Conservation (phyloP, 805 yeast species). For the Metschnikowia lunata region DNA sequence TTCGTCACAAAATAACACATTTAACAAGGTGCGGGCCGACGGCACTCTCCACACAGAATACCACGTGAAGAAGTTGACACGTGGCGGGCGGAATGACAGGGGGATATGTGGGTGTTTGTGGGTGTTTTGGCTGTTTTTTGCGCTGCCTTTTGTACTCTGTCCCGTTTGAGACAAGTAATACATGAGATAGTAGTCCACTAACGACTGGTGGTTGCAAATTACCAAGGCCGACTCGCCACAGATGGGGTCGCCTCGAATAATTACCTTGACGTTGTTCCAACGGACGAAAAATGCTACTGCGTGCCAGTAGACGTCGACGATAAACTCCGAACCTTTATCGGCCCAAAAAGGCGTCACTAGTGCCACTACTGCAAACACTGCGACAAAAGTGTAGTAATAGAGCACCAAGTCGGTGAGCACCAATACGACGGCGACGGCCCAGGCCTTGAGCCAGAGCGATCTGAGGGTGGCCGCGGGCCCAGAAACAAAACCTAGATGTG, state of each 20-base stretch:
- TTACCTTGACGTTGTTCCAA: slow-evolving; percentile 27
- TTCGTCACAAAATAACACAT: slow-evolving; percentile 57
- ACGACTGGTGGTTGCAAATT: slow-evolving; percentile 62
- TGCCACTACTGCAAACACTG: slow-evolving; percentile 10
- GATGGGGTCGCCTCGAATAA: slow-evolving; percentile 41
- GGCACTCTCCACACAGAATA: slow-evolving; percentile 62
- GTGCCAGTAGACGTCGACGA: slow-evolving; percentile 15
- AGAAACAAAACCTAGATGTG: slow-evolving; percentile 29
- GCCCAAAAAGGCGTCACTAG: slow-evolving; percentile 8
- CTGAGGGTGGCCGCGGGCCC: slow-evolving; percentile 14
- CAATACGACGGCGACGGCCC: slow-evolving; percentile 18
- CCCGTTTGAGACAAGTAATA: slow-evolving; percentile 34
- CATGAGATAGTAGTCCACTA: slow-evolving; percentile 61
- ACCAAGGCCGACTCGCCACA: slow-evolving; percentile 33
- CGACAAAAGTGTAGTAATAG: slow-evolving; percentile 22
- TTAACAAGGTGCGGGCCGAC: slow-evolving; percentile 40
- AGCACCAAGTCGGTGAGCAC: slow-evolving; percentile 16
- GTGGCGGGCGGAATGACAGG: slow-evolving; percentile 28
- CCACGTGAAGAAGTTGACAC: slow-evolving; percentile 68
- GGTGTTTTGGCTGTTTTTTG: slow-evolving; percentile 19
- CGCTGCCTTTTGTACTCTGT: neutral
- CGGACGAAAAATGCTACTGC: slow-evolving; percentile 8
- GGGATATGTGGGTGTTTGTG: too few relatives aligned
- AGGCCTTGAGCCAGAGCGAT: slow-evolving; percentile 5
- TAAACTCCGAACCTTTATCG: slow-evolving; percentile 2